A percentile compares a stretch with the other conserved stretches of the same genome.
These are phyloP conservation scores for Beauveria bassiana DNA, from an alignment of 2,329 filamentous ascomycete species.

Conservation along the genomic window DNA sequence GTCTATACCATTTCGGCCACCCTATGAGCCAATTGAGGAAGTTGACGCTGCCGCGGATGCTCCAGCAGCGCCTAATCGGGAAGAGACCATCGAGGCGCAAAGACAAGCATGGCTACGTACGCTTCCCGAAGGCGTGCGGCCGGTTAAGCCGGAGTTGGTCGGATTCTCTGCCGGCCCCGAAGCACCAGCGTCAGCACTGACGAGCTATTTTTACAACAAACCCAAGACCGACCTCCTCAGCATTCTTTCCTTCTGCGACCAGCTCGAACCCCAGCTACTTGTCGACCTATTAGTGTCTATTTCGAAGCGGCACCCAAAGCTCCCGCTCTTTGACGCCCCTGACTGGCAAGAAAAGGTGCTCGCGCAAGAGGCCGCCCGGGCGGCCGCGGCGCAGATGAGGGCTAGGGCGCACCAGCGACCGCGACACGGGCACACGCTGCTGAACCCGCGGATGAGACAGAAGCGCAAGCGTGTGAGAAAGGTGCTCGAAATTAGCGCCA, in stretches of 20 bases:
- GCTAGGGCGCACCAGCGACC: conserved; percentile 17
- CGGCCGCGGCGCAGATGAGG: not conserved
- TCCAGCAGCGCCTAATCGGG: not conserved
- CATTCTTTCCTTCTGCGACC: conserved; percentile 33
- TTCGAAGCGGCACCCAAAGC: conserved; percentile 33
- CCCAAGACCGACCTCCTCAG: conserved; percentile 32
- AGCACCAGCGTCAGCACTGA: conserved; percentile 25
- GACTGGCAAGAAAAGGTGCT: conserved; percentile 28
- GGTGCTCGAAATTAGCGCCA: conserved; percentile 23
- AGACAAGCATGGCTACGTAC: conserved; percentile 25
- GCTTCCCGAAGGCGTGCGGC: conserved; percentile 24
- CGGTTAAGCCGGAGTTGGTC: conserved; percentile 29
- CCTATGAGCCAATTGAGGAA: conserved; percentile 11
- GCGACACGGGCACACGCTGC: conserved; percentile 23
- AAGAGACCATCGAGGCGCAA: conserved; percentile 20
- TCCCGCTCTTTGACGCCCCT: conserved; percentile 34
- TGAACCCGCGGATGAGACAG: conserved; percentile 21
- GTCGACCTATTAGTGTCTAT: conserved; percentile 34
- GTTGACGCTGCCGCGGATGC: conserved; percentile 17
- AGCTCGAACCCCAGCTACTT: conserved; percentile 33
- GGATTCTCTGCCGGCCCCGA: conserved; percentile 28
- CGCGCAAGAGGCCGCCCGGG: not conserved
- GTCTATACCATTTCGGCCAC: conserved; percentile 23
- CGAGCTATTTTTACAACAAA: conserved; percentile 31
- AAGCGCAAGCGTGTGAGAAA: conserved; percentile 27